Evolutionary conservation across 164 flowering plant genomes (phyloP), one percentile per base, ranked within the genome.

Genomic region (Macadamia tetraphylla): DNA sequence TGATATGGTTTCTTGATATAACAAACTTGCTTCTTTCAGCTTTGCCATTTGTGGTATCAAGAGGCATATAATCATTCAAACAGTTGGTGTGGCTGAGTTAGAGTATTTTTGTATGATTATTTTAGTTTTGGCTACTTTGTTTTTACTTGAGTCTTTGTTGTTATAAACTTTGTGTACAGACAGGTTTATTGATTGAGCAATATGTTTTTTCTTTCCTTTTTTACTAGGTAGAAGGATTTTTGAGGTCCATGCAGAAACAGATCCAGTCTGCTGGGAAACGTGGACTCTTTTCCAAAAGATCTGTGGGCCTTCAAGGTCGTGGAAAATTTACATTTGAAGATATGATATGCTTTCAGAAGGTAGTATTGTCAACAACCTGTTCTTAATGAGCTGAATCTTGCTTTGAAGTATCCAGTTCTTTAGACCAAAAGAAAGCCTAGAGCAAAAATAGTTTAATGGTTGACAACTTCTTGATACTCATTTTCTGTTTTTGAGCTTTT

Each of bases 301-400:
- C 92, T 55, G 80, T 74, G 35, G 94, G 96, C 9, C 79, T 86
- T 60, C 96, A 87, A 71, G 73, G 81, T 78, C 85, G 86, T n/a
- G 96, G 87, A 35, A 92, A 84, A 62, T 91, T 88, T 74, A 88
- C 94, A 6, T 88, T 95, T 74, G 97, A 91, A 81, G 98, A 95
- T 66, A 95, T 95, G 99, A 74, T 95, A n/a, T 91, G 93, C 68
- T 95, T 95, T 78, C 99, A 95, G 67, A 95, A 84, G 97, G 99
- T 95, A 73, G 72, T 63, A 51, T 6, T 43, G 7, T 43, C 6
- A 43, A 43, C 9, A 43, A 6, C 9, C 9, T 43, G 48, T 6
- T 6, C 18, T 12, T 17, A 7, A 56, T 9, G 29, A 6, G 43
- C 23, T 29, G 46, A 13, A 30, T 15, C 42, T 49, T 14, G 10